Base-by-base conservation (phyloP, 129 eudicot genomes). In the Calendula officinalis region DNA sequence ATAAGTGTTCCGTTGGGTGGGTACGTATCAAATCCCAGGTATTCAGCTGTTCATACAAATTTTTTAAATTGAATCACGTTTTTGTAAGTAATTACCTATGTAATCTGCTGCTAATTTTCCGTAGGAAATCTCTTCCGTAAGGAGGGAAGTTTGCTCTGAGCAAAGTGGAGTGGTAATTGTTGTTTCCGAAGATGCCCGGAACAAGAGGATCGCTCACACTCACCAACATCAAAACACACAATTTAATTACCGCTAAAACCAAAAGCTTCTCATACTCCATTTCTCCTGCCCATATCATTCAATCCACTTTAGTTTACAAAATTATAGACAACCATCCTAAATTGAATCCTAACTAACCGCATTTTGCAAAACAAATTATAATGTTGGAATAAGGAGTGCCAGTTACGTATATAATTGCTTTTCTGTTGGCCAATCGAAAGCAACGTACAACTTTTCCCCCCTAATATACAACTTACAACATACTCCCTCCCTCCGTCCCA, bases 151-250 rank as follows among this genome's bases (percentile, higher is more conserved):
- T 81, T 4, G 98, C 86, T 71, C 78, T 84, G 77, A 91, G 66
- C 27, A 87, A 60, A 5, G 94, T 84, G 6, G 12, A 12, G 62
- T 82, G 75, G 52, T 81, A 44, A 66, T 90, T 90, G 69, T 91
- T 91, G 78, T 91, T 91, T 63, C 97, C 97, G 27, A 84, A 87
- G 67, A 84, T 78, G 79, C 85, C 86, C 9, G 97, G 97, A 57
- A 91, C 94, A 8, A 82, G 40, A 64, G 97, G 86, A 30, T 91
- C 80, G 7, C 86, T 74, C 57, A 48, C 75, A 13, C 32, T 59
- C 8, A 62, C 50, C 7, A 40, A 33, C 47, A 53, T 35, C 13
- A 33, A n/a, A 14, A 71, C 13, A 41, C 16, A 52, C 0, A 16
- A 32, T 14, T 60, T 30, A 32, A 63, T n/a, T 61, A 71, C 30